Evolutionary conservation across 805 yeast genomes (phyloP).

Genomic region (Lipomyces japonicus): DNA sequence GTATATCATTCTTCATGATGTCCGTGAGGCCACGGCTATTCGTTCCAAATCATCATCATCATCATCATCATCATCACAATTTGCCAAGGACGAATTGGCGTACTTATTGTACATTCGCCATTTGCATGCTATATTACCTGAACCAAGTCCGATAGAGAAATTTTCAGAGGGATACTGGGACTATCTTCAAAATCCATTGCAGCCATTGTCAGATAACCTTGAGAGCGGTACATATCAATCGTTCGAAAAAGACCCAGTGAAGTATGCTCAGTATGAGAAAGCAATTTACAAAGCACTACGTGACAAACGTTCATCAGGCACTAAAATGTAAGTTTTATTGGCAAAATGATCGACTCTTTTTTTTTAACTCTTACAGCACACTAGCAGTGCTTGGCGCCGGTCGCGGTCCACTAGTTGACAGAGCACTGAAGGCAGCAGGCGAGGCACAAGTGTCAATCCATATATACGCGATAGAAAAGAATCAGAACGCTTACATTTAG

Average conservation of each 20-base stretch:
- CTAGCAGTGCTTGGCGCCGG: conserved; percentile 83
- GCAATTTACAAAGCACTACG: conserved; percentile 59
- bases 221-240: conserved; percentile 57
- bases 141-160: conserved; percentile 36
- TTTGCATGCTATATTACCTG: conserved; percentile 34
- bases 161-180: conserved; percentile 44
- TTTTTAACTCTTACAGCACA: conserved; percentile 2
- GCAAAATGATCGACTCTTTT: not conserved
- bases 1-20: conserved; percentile 51
- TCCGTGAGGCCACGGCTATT: conserved; percentile 39
- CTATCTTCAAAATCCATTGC: conserved; percentile 57
- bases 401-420: conserved; percentile 72
- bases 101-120: conserved; percentile 46
- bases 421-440: conserved; percentile 45
- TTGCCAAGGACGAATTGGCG: conserved; percentile 37
- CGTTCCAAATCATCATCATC: conserved; percentile 18
- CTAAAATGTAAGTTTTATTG: not conserved
- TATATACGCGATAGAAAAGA: conserved; percentile 68
- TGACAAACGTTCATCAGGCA: not conserved
- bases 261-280: conserved; percentile 62
- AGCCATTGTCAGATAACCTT: conserved; percentile 61
- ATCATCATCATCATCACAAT: not conserved
- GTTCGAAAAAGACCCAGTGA: conserved; percentile 67
- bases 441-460: conserved; percentile 30
- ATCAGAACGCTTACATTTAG: conserved; percentile 51